A percentile compares a stretch with the other conserved stretches of the same genome.
Evolutionary conservation across 2,329 filamentous ascomycete genomes (phyloP).

Genomic region (Cephalotrichum gorgonifer): DNA sequence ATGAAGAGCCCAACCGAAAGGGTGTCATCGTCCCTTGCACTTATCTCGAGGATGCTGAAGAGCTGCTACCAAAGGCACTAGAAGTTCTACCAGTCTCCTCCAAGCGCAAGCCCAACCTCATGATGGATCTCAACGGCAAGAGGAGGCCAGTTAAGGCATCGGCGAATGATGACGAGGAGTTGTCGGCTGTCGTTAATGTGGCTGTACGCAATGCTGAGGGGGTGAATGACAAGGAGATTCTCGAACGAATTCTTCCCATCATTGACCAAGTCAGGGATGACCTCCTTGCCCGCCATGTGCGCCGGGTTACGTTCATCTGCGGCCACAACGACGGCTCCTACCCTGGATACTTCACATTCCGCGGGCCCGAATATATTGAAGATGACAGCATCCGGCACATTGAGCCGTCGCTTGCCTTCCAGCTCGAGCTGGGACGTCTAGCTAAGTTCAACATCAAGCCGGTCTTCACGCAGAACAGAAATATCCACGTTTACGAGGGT

Average conservation of each 20-base stretch:
- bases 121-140: slow-evolving; percentile 65
- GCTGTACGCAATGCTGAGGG: slow-evolving; percentile 83
- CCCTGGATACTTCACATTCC: slow-evolving; percentile 97
- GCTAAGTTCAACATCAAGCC: slow-evolving; percentile 98
- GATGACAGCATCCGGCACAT: slow-evolving; percentile 95
- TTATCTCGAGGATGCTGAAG: slow-evolving; percentile 90
- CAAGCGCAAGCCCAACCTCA: slow-evolving; percentile 46
- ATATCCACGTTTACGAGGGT: slow-evolving; percentile 97
- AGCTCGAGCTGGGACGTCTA: slow-evolving; percentile 88
- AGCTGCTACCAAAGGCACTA: slow-evolving; percentile 71
- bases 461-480: slow-evolving; percentile 97
- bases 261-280: slow-evolving; percentile 77
- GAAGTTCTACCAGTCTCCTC: slow-evolving; percentile 62
- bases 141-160: slow-evolving; percentile 48
- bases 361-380: slow-evolving; percentile 79
- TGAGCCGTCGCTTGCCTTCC: slow-evolving; percentile 94
- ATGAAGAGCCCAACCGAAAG: slow-evolving; percentile 72
- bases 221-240: slow-evolving; percentile 68
- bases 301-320: slow-evolving; percentile 91
- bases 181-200: slow-evolving; percentile 87
- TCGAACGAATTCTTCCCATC: slow-evolving; percentile 64
- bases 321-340: slow-evolving; percentile 90
- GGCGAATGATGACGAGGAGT: slow-evolving; percentile 53
- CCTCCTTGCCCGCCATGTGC: slow-evolving; percentile 68
- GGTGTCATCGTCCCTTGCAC: slow-evolving; percentile 90